These are phyloP conservation scores for Pseudonectria buxi DNA, from an alignment of 2,329 filamentous ascomycete species.

Conservation along the genomic window DNA sequence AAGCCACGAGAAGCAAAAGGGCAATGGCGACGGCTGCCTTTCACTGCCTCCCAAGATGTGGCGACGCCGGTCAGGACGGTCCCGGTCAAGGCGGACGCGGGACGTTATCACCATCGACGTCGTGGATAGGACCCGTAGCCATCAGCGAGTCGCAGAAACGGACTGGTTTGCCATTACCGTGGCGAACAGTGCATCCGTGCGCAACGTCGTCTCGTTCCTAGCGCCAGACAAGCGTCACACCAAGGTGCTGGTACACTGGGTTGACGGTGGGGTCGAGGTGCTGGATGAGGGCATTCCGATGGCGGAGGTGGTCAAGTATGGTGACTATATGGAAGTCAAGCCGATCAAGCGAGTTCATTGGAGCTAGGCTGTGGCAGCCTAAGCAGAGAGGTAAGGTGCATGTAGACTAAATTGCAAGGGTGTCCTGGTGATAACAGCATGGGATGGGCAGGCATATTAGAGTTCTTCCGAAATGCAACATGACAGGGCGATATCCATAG, in stretches of 20 bases:
- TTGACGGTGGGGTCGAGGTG: slow-evolving; percentile 15
- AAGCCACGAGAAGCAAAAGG: not conserved
- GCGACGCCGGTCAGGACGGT: not conserved
- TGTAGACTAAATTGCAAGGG: too few relatives aligned
- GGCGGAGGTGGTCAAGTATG: slow-evolving; percentile 13
- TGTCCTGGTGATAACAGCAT: too few relatives aligned
- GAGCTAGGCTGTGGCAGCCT: slow-evolving; percentile 1
- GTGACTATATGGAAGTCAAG: slow-evolving; percentile 17
- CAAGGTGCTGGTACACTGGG: slow-evolving; percentile 24
- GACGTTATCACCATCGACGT: slow-evolving; percentile 10
- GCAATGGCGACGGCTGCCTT: too few relatives aligned
- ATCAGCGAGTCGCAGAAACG: slow-evolving; percentile 11
- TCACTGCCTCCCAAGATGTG: not conserved
- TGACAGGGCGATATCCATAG: too few relatives aligned
- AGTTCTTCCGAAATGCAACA: too few relatives aligned
- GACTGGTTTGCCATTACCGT: slow-evolving; percentile 15
- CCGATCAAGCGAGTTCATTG: slow-evolving; percentile 18
- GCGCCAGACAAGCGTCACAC: slow-evolving; percentile 14
- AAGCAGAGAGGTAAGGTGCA: not conserved
- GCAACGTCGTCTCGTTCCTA: slow-evolving; percentile 16
- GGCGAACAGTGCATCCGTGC: slow-evolving; percentile 6
- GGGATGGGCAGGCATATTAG: too few relatives aligned
- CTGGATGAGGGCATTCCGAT: slow-evolving; percentile 16
- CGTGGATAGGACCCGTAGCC: slow-evolving; percentile 13
- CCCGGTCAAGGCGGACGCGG: not conserved